phyloP scores from a whole-genome alignment of 2,329 filamentous ascomycete genomes.

The Arthrocladium fulminans region DNA sequence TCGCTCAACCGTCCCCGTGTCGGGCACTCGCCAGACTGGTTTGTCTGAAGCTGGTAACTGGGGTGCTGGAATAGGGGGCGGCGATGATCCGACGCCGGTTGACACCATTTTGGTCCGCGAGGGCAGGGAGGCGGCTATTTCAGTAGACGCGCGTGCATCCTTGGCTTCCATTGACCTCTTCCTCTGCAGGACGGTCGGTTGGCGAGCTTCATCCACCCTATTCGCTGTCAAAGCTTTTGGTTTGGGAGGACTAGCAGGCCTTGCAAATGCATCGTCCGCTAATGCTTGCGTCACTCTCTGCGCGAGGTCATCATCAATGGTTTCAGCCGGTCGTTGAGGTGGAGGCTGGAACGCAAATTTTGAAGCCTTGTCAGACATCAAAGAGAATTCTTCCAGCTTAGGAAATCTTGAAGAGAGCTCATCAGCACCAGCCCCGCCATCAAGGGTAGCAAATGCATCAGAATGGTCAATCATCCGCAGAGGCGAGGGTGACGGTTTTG shows the following conservation, averaged over 20 bases:
- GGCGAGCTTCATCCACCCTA: slow-evolving; percentile 22
- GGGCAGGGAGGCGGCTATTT: slow-evolving; percentile 27
- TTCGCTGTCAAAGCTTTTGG: slow-evolving; percentile 25
- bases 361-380: slow-evolving; percentile 72
- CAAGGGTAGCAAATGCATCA: slow-evolving; percentile 87
- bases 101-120: slow-evolving; percentile 51
- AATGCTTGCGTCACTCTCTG: slow-evolving; percentile 65
- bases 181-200: slow-evolving; percentile 16
- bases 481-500: slow-evolving; percentile 59
- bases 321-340: slow-evolving; percentile 39
- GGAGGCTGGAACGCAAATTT: slow-evolving; percentile 73
- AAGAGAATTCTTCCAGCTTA: slow-evolving; percentile 82
- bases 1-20: slow-evolving; percentile 17
- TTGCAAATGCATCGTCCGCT: slow-evolving; percentile 74
- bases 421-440: slow-evolving; percentile 58
- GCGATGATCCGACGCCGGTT: slow-evolving; percentile 71
- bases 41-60: slow-evolving; percentile 26
- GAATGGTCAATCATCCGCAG: slow-evolving; percentile 54
- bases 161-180: slow-evolving; percentile 17
- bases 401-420: slow-evolving; percentile 82
- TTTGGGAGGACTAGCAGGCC: slow-evolving; percentile 30
- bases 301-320: slow-evolving; percentile 46
- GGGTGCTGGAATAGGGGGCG: slow-evolving; percentile 35
- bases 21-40: slow-evolving; percentile 48
- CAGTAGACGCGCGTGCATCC: slow-evolving; percentile 8